Base-by-base conservation (phyloP, 176 grass and related monocot genomes). In the Ananas comosus region DNA sequence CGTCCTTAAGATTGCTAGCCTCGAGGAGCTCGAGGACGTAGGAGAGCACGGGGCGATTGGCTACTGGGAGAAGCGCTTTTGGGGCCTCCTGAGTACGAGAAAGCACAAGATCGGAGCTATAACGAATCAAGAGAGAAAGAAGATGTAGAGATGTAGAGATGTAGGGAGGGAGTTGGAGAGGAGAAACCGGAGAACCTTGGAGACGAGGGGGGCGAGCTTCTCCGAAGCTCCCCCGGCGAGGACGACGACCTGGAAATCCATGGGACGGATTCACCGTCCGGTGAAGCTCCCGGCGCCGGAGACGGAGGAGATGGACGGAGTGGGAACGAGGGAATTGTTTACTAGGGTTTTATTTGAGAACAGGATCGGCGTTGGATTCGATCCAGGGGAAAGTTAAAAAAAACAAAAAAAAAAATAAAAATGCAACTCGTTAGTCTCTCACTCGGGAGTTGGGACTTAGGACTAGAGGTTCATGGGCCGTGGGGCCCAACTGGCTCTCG, bases 161-260 rank as follows among this genome's bases (percentile, higher is more conserved):
- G 17, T 42, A 42, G 4, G 6, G 24, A 24, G 50, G 64, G 69
- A 64, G 29, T 9, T 17, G 3, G 29, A 59, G 1, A 18, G 9
- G 51, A 42, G 61, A 51, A 13, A 51, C 23, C 3, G 33, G 24
- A 89, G 33, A 42, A 61, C 94, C 89, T 88, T 80, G 19, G 89
- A 97, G 66, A 88, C 82, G 76, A 97, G 89, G 12, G 94, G 94
- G 14, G 84, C 83, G 18, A 97, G 94, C 2, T 83, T 92, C 80
- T 87, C 80, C 14, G 89, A 90, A 49, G 72, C 76, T 63, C 94
- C 94, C 13, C 94, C 94, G 50, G 94, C 94, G 84, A 97, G 94
- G 69, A 97, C 84, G 69, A 97, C 86, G 72, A 97, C 89, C 74
- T 97, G 86, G 79, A 97, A 92, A 64, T 97, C 94, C 94, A 97